A percentile compares a stretch with the other conserved stretches of the same genome.
These are phyloP conservation scores for Sarocladium oryzae DNA, from an alignment of 2,329 filamentous ascomycete genomes.

Conservation along the genomic window DNA sequence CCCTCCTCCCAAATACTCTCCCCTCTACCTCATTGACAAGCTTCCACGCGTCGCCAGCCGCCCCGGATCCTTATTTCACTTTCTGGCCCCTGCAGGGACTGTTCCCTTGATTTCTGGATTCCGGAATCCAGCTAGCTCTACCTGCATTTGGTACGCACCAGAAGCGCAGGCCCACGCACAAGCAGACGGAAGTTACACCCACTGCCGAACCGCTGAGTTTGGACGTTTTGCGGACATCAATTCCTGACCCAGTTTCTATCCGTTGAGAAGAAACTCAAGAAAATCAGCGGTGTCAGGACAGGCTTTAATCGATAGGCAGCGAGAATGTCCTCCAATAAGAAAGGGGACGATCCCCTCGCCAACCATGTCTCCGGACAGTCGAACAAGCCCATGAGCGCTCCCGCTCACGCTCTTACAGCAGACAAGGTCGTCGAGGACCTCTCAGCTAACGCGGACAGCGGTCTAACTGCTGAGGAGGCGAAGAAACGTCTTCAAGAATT, in stretches of 20 bases:
- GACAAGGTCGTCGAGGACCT: slow-evolving; percentile 48
- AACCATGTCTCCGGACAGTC: slow-evolving; percentile 19
- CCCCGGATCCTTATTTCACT: slow-evolving; percentile 1
- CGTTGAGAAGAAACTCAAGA: neutral
- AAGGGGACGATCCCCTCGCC: slow-evolving; percentile 18
- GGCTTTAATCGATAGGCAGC: slow-evolving; percentile 2
- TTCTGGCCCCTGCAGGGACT: neutral
- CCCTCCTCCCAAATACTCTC: slow-evolving; percentile 1
- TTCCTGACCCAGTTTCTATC: neutral
- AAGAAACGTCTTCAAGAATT: slow-evolving; percentile 46
- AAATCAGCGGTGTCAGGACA: neutral
- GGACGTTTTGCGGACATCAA: too few species aligned
- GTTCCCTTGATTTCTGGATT: neutral
- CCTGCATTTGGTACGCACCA: neutral
- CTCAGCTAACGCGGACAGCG: slow-evolving; percentile 47
- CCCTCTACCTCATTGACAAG: neutral
- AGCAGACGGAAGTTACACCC: neutral
- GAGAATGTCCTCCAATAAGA: slow-evolving; percentile 18
- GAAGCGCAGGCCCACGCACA: neutral
- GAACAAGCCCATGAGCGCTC: slow-evolving; percentile 38
- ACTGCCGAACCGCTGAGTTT: neutral
- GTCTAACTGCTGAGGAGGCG: slow-evolving; percentile 49
- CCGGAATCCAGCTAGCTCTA: neutral
- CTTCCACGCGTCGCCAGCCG: slow-evolving; percentile 2
- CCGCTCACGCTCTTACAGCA: slow-evolving; percentile 49